These are phyloP conservation scores for Epipyxis sp. DNA, from an alignment of 108 stramenopile species.

Conservation along the genomic window DNA sequence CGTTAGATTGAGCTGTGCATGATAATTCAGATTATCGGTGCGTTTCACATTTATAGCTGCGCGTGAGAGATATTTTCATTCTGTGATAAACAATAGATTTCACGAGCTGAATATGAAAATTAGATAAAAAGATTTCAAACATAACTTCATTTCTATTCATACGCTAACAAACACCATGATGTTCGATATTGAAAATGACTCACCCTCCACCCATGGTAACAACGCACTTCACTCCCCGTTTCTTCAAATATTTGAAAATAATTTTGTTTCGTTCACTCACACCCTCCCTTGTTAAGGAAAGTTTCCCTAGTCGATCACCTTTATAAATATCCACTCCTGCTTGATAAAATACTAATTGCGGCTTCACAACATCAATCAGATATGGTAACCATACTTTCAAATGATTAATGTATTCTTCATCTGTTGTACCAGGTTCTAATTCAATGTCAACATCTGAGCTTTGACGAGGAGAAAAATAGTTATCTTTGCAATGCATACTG, in stretches of 20 bases:
- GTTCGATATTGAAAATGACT: no score
- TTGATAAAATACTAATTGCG: slow-evolving; percentile 74
- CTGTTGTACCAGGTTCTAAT: slow-evolving; percentile 64
- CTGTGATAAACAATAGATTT: no score
- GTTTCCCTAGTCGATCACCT: slow-evolving; percentile 71
- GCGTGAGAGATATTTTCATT: no score
- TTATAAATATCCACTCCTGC: slow-evolving; percentile 75
- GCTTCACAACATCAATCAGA: slow-evolving; percentile 41
- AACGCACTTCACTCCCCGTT: slow-evolving; percentile 63
- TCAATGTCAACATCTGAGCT: slow-evolving; percentile 73
- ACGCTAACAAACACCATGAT: no score
- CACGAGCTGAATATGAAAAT: no score
- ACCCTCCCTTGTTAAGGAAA: slow-evolving; percentile 59
- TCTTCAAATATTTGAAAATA: slow-evolving; percentile 51
- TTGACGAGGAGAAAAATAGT: slow-evolving; percentile 76
- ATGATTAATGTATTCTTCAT: slow-evolving; percentile 68
- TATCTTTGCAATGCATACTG: slow-evolving; percentile 70
- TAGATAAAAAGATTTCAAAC: no score
- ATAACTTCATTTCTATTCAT: no score
- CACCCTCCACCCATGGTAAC: slow-evolving; percentile 82
- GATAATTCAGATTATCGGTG: no score
- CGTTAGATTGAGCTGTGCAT: no score
- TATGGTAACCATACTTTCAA: slow-evolving; percentile 67
- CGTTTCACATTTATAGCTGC: no score
- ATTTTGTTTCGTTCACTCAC: slow-evolving; percentile 64